Evolutionary conservation across 768 basidiomycete species (phyloP).

Genomic region (Russula emetica): DNA sequence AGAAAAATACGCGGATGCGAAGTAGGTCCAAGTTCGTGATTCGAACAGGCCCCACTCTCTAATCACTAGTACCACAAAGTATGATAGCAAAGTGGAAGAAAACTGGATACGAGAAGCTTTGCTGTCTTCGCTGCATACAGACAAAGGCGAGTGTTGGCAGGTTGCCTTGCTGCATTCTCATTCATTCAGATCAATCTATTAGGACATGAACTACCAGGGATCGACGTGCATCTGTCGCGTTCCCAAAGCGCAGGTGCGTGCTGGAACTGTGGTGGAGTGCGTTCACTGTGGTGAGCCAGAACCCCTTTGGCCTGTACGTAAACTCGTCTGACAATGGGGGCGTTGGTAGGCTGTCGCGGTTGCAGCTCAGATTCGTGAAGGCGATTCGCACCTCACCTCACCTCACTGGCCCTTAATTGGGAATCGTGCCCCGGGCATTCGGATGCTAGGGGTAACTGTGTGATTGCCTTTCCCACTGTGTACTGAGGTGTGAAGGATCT

Average conservation of each 20-base stretch:
- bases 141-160: conserved; percentile 55
- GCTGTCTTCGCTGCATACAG: conserved; percentile 95
- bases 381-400: not conserved
- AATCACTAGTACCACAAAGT: conserved; percentile 40
- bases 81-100: conserved; percentile 99
- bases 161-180: not conserved
- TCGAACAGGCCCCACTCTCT: not conserved
- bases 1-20: conserved; percentile 93
- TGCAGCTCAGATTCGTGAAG: conserved; percentile 82
- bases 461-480: too few species aligned
- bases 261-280: conserved; percentile 92
- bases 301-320: conserved; percentile 1
- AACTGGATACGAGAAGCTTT: conserved; percentile 95
- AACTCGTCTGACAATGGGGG: conserved; percentile 22
- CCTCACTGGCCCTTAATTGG: not conserved
- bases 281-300: conserved; percentile 84
- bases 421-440: not conserved
- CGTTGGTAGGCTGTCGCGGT: conserved; percentile 74
- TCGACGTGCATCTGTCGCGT: conserved; percentile 98
- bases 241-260: conserved; percentile 87
- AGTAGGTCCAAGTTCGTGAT: conserved; percentile 58
- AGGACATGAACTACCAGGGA: conserved; percentile 99
- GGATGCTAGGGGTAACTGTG: too few species aligned
- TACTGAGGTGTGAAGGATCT: too few species aligned
- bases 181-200: not conserved